A percentile compares a stretch with the other conserved stretches of the same genome.
These are phyloP conservation scores for Paracamarosporium sp. DNA, from an alignment of 2,329 filamentous ascomycete genomes.

Conservation along the genomic window DNA sequence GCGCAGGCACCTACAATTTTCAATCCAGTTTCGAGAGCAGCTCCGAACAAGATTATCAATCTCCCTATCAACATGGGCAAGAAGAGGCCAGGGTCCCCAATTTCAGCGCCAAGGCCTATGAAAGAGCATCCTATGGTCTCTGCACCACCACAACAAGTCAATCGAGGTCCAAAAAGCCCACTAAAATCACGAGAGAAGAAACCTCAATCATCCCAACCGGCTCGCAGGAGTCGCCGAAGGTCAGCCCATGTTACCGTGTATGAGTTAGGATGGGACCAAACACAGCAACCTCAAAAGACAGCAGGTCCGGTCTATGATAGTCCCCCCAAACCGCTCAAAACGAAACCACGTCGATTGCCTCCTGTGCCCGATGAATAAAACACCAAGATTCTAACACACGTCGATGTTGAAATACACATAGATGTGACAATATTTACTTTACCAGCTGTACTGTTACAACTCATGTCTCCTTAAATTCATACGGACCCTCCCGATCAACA, in stretches of 20 bases:
- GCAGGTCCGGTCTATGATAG: background rate
- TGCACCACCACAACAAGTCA: background rate
- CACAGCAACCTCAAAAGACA: constrained; percentile 1
- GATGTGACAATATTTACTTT: background rate
- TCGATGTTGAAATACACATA: background rate
- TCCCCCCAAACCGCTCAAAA: background rate
- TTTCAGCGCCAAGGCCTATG: background rate
- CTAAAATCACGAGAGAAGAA: background rate
- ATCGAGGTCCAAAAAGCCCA: background rate
- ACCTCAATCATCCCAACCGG: background rate
- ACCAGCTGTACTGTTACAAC: background rate
- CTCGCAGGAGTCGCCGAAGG: constrained; percentile 3
- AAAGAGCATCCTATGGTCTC: background rate
- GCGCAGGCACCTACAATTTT: background rate
- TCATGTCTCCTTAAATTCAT: constrained; percentile 69
- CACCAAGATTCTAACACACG: background rate
- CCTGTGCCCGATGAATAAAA: constrained; percentile 3
- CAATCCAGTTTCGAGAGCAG: background rate
- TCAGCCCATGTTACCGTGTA: background rate
- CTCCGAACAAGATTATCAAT: background rate
- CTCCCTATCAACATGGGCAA: background rate
- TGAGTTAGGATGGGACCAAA: constrained; percentile 2
- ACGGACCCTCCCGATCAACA: constrained; percentile 77
- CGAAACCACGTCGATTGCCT: constrained; percentile 6
- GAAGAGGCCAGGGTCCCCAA: background rate